Evolutionary conservation across 768 basidiomycete species (phyloP).

Genomic region (Sarcomyxa edulis): DNA sequence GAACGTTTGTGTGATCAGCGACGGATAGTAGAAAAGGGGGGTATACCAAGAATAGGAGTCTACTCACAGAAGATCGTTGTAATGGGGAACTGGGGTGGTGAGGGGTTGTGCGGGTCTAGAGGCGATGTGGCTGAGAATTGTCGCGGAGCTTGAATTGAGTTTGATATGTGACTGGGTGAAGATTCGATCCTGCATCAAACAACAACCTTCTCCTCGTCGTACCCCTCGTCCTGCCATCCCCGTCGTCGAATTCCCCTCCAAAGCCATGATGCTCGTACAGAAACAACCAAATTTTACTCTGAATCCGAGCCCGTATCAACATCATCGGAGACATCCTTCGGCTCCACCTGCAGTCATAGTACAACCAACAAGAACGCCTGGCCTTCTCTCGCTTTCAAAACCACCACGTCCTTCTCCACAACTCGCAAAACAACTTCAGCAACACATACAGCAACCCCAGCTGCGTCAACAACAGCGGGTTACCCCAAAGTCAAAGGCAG

Average conservation of each 20-base stretch:
- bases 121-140: too few species aligned
- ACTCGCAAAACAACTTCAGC: constrained; percentile 31
- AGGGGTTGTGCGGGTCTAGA: too few species aligned
- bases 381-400: constrained; percentile 67
- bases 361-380: constrained; percentile 69
- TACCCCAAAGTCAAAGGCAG: too few species aligned
- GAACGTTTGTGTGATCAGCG: too few species aligned
- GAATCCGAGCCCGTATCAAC: constrained; percentile 20
- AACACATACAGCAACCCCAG: constrained; percentile 13
- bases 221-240: constrained; percentile 13
- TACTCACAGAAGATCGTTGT: too few species aligned
- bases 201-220: constrained; percentile 14
- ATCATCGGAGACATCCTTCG: constrained; percentile 65
- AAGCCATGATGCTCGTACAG: constrained; percentile 44
- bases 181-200: too few species aligned
- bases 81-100: too few species aligned
- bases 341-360: constrained; percentile 64
- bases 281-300: constrained; percentile 31
- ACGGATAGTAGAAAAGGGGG: too few species aligned
- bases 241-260: constrained; percentile 12
- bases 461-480: too few species aligned
- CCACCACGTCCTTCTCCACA: constrained; percentile 28
- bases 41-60: too few species aligned
- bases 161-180: too few species aligned
- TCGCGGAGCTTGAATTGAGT: too few species aligned